These are phyloP conservation scores for Teratosphaeria nubilosa DNA, from an alignment of 2,329 filamentous ascomycete genomes.

Conservation along the genomic window DNA sequence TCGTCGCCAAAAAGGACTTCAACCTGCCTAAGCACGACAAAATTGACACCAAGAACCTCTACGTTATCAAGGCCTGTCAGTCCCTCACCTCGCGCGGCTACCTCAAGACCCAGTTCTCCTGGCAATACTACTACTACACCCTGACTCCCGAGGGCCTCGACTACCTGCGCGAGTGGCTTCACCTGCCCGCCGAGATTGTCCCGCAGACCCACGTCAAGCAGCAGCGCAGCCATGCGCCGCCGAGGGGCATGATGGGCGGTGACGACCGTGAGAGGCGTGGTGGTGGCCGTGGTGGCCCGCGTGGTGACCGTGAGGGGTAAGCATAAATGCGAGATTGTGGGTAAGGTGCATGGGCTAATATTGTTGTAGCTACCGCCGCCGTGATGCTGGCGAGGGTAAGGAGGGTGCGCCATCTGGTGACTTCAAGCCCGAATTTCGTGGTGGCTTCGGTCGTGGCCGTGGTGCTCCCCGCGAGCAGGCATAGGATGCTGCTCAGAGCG, in stretches of 20 bases:
- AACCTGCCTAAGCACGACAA: constrained; percentile 96
- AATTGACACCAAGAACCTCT: constrained; percentile 99
- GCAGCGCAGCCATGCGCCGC: constrained; percentile 95
- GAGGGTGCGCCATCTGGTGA: constrained; percentile 76
- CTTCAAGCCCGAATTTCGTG: constrained; percentile 72
- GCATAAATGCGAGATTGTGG: background rate
- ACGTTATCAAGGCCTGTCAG: constrained; percentile 93
- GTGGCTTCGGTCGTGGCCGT: constrained; percentile 58
- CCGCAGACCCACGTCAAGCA: constrained; percentile 99
- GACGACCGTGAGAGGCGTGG: constrained; percentile 69
- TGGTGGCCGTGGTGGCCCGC: constrained; percentile 68
- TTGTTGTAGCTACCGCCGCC: constrained; percentile 19
- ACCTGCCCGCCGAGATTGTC: constrained; percentile 98
- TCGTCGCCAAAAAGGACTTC: constrained; percentile 99
- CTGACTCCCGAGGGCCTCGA: constrained; percentile 98
- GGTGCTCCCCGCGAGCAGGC: constrained; percentile 49
- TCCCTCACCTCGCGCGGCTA: constrained; percentile 96
- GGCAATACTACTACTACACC: constrained; percentile 99
- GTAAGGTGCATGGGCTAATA: background rate
- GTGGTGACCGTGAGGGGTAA: constrained; percentile 63
- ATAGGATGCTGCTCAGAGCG: constrained; percentile 16
- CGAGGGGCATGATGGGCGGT: constrained; percentile 92
- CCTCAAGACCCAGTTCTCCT: constrained; percentile 99
- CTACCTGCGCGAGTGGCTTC: constrained; percentile 99
- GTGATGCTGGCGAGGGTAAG: constrained; percentile 55